Evolutionary conservation across 306 rosid species (phyloP).

Genomic region (Senna tora): DNA sequence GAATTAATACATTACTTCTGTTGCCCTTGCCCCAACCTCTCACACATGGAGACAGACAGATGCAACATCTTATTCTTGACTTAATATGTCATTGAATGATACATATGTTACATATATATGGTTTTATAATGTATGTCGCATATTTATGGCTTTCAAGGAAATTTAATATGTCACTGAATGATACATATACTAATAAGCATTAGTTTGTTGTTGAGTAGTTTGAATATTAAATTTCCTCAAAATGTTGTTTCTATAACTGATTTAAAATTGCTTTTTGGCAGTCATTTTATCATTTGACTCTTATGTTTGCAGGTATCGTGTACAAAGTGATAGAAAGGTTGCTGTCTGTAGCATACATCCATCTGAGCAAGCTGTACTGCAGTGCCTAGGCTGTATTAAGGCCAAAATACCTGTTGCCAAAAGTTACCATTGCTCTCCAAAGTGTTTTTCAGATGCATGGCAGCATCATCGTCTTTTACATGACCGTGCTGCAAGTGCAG

Average conservation of each 20-base stretch:
- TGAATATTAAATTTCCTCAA: constrained; percentile 13
- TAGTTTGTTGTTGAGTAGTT: constrained; percentile 6
- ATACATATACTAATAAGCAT: background rate
- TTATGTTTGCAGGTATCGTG: constrained; percentile 81
- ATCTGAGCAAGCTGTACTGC: constrained; percentile 90
- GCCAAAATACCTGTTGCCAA: constrained; percentile 80
- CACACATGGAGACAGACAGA: too few species aligned
- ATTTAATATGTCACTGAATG: constrained; percentile 11
- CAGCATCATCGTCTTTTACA: constrained; percentile 96
- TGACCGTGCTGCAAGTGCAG: constrained; percentile 92
- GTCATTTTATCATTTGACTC: constrained; percentile 26
- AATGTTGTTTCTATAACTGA: constrained; percentile 24
- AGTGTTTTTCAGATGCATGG: constrained; percentile 97
- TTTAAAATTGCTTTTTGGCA: constrained; percentile 9
- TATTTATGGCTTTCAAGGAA: too few species aligned
- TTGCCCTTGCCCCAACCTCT: background rate
- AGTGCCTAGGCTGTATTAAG: constrained; percentile 88
- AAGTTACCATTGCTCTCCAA: constrained; percentile 91
- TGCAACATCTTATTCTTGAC: constrained; percentile 8
- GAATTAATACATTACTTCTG: background rate
- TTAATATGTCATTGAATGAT: constrained; percentile 5
- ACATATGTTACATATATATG: constrained; percentile 5
- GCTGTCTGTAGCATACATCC: constrained; percentile 95
- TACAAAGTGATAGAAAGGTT: constrained; percentile 86
- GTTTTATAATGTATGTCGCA: background rate